phyloP scores from a whole-genome alignment of 2,329 filamentous ascomycete species.

The Alternaria sp. region DNA sequence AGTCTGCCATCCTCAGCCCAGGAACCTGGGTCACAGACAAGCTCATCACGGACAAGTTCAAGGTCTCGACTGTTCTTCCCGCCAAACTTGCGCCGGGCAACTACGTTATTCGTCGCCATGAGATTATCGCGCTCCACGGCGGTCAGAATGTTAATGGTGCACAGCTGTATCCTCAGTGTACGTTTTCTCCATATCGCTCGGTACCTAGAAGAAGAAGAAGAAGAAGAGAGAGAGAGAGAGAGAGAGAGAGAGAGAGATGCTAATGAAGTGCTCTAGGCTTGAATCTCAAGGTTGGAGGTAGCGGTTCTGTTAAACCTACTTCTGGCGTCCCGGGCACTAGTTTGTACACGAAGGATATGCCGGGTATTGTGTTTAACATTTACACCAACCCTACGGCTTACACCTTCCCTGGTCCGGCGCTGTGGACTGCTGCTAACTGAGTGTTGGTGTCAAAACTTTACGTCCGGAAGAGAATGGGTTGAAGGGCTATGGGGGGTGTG shows the following conservation, averaged over 20 bases:
- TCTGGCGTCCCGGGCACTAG: conserved; percentile 51
- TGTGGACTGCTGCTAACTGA: conserved; percentile 49
- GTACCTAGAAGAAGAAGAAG: background rate
- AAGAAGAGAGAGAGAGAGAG: too few relatives aligned
- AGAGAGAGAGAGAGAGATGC: too few relatives aligned
- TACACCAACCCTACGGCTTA: conserved; percentile 48
- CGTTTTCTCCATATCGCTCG: background rate
- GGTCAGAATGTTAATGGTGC: conserved; percentile 57
- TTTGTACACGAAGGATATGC: conserved; percentile 55
- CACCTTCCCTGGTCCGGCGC: conserved; percentile 48
- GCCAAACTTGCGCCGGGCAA: conserved; percentile 56
- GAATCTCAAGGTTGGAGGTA: conserved; percentile 56
- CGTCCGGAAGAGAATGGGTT: background rate
- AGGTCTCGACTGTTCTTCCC: conserved; percentile 57
- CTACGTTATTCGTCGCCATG: conserved; percentile 65
- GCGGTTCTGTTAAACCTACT: conserved; percentile 51
- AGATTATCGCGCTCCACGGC: conserved; percentile 61
- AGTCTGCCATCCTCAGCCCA: conserved; percentile 38
- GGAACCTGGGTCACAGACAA: conserved; percentile 48
- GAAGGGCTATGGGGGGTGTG: background rate
- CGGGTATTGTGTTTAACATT: conserved; percentile 56
- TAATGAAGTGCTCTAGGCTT: conserved; percentile 1
- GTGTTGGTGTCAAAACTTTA: background rate
- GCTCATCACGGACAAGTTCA: conserved; percentile 57
- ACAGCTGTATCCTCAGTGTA: conserved; percentile 62